A percentile compares a stretch with the other conserved stretches of the same genome.
Evolutionary conservation across 1,139 yeast genomes (phyloP).

Genomic region (Candida neerlandica): DNA sequence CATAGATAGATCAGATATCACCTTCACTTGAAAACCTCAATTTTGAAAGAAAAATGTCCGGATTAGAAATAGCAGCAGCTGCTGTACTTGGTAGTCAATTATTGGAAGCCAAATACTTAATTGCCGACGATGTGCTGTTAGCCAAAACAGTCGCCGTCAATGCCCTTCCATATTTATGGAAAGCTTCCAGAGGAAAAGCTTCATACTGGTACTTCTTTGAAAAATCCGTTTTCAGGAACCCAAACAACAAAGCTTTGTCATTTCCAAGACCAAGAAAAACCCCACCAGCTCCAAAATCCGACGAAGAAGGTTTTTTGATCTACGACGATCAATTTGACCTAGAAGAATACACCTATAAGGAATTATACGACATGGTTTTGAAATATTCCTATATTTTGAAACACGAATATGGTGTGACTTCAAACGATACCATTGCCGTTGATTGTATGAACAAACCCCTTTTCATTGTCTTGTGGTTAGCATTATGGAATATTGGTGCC

Average conservation of each 20-base stretch:
- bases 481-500: slow-evolving; percentile 92
- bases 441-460: slow-evolving; percentile 84
- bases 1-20: too few species aligned
- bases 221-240: slow-evolving; percentile 47
- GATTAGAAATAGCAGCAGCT: slow-evolving; percentile 47
- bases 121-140: slow-evolving; percentile 56
- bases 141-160: slow-evolving; percentile 43
- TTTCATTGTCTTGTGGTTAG: slow-evolving; percentile 77
- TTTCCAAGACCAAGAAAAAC: slow-evolving; percentile 59
- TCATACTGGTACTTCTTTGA: slow-evolving; percentile 73
- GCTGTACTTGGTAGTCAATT: slow-evolving; percentile 46
- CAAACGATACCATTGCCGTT: slow-evolving; percentile 73
- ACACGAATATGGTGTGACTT: slow-evolving; percentile 62
- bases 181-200: slow-evolving; percentile 48
- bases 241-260: slow-evolving; percentile 58
- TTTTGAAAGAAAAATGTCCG: slow-evolving; percentile 27
- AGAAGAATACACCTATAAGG: slow-evolving; percentile 67
- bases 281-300: slow-evolving; percentile 31
- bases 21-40: not conserved
- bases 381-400: slow-evolving; percentile 66
- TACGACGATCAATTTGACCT: slow-evolving; percentile 59
- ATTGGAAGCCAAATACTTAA: slow-evolving; percentile 54
- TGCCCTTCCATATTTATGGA: slow-evolving; percentile 47
- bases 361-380: slow-evolving; percentile 66
- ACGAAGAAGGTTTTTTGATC: slow-evolving; percentile 35